phyloP scores from a whole-genome alignment of 1,139 yeast species.

The Suhomyces bokatorum region DNA sequence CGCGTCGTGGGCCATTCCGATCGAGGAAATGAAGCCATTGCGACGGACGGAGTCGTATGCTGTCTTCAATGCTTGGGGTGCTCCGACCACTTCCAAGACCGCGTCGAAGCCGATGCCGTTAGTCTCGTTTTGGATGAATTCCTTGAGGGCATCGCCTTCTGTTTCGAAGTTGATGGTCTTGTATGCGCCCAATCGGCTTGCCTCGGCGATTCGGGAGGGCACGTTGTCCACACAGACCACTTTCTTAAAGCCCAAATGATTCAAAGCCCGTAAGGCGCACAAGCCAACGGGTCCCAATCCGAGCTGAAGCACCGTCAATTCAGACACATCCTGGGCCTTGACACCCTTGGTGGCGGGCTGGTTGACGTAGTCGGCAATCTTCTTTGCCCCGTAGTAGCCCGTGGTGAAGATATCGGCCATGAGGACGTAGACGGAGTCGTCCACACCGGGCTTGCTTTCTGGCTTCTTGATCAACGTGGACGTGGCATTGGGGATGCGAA shows the following conservation, averaged over 20 bases:
- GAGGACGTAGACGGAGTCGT: constrained; percentile 52
- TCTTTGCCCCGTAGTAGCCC: constrained; percentile 58
- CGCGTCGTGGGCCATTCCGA: constrained; percentile 63
- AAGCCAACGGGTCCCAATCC: constrained; percentile 71
- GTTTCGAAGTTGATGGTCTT: constrained; percentile 44
- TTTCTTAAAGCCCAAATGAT: constrained; percentile 45
- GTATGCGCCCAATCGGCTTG: constrained; percentile 45
- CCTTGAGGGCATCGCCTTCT: constrained; percentile 28
- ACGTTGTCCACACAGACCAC: constrained; percentile 56
- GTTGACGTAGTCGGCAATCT: constrained; percentile 42
- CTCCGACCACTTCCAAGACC: constrained; percentile 60
- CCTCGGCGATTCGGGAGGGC: constrained; percentile 47
- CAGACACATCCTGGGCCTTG: constrained; percentile 23
- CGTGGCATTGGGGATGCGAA: constrained; percentile 57
- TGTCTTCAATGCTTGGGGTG: constrained; percentile 48
- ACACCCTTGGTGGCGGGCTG: constrained; percentile 21
- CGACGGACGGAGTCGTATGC: constrained; percentile 58
- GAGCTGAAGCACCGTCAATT: constrained; percentile 48
- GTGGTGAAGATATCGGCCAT: constrained; percentile 72
- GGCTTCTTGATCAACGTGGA: constrained; percentile 50
- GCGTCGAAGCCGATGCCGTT: constrained; percentile 52
- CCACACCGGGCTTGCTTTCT: constrained; percentile 21
- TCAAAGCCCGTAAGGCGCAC: constrained; percentile 52
- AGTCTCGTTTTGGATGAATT: constrained; percentile 31
- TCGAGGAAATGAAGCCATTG: constrained; percentile 58